Base-by-base conservation (phyloP, 345 rosid species). In the Linum lewisii region DNA sequence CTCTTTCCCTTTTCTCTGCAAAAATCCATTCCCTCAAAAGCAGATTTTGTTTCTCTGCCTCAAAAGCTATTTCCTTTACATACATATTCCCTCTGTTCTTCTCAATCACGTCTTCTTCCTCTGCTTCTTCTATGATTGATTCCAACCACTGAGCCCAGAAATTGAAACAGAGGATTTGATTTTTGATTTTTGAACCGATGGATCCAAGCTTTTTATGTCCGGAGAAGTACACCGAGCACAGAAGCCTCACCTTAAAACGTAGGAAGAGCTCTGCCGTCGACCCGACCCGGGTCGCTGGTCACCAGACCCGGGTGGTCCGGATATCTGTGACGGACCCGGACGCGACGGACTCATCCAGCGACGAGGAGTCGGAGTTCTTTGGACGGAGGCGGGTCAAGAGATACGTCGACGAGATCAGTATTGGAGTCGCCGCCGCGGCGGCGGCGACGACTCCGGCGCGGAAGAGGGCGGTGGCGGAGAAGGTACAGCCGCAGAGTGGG, bases 311-410 rank as follows among this genome's bases (percentile, higher is more conserved):
- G 54, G 32, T 77, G 15, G 77, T 93, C 1, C 80, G 97, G 59
- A 68, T 93, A 47, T 78, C 74, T 4, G 63, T 81, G 0, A 82
- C 82, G 2, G 99, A 93, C 66, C 83, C 79, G 0, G 81, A 89
- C 32, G 99, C 99, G 8, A 93, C 99, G 0, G 99, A 93, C 65
- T 88, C 99, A 20, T 89, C 95, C 61, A 82, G 95, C 59, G 99
- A 88, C 5, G 97, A 89, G 26, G 97, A 84, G 22, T 85, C 63
- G 3, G 78, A 71, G 34, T 58, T 57, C 16, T 63, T 73, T 24
- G 36, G 57, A 55, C 77, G 88, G 5, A 82, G 66, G 19, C 62
- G 97, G 29, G 88, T 89, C 26, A 93, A 82, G 64, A 74, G 86
- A 14, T 93, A 75, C 55, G 73, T 93, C 3, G 78, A 74, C 58